phyloP scores from a whole-genome alignment of 208 protist species.

The Herpetomonas samuelpessoai region DNA sequence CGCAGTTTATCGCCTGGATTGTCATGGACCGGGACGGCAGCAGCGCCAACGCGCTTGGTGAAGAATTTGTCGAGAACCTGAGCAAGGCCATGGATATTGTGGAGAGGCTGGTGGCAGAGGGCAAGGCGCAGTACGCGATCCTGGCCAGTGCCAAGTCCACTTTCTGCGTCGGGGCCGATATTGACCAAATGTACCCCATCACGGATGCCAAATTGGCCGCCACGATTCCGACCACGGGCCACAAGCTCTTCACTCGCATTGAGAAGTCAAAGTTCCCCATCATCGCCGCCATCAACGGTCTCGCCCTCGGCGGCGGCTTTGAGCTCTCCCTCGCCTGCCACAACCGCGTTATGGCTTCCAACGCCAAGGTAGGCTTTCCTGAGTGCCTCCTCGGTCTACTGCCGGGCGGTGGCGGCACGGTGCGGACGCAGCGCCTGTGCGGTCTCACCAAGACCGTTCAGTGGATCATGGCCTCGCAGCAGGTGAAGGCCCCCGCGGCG shows the following conservation, averaged over 20 bases:
- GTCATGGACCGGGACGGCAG: conserved; percentile 77
- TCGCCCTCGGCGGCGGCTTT: conserved; percentile 93
- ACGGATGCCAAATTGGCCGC: conserved; percentile 43
- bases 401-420: conserved; percentile 93
- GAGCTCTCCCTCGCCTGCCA: conserved; percentile 95
- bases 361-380: conserved; percentile 66
- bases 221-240: conserved; percentile 33
- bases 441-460: conserved; percentile 85
- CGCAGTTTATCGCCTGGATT: conserved; percentile 68
- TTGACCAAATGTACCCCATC: conserved; percentile 78
- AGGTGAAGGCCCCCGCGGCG: conserved; percentile 67
- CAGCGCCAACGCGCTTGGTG: conserved; percentile 73
- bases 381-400: conserved; percentile 94
- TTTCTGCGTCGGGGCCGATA: conserved; percentile 82
- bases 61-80: conserved; percentile 54
- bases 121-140: conserved; percentile 55
- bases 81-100: conserved; percentile 54
- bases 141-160: conserved; percentile 70
- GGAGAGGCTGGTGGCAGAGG: conserved; percentile 54
- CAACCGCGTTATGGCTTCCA: conserved; percentile 71
- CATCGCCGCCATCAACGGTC: conserved; percentile 94
- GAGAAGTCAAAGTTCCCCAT: conserved; percentile 60
- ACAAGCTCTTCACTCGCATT: conserved; percentile 73
- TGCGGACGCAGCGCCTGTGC: conserved; percentile 92
- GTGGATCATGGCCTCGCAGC: conserved; percentile 85